Evolutionary conservation across 1,284 basidiomycete genomes (phyloP), one percentile per base, ranked within the genome.

Genomic region (Boletellus deceptivus): DNA sequence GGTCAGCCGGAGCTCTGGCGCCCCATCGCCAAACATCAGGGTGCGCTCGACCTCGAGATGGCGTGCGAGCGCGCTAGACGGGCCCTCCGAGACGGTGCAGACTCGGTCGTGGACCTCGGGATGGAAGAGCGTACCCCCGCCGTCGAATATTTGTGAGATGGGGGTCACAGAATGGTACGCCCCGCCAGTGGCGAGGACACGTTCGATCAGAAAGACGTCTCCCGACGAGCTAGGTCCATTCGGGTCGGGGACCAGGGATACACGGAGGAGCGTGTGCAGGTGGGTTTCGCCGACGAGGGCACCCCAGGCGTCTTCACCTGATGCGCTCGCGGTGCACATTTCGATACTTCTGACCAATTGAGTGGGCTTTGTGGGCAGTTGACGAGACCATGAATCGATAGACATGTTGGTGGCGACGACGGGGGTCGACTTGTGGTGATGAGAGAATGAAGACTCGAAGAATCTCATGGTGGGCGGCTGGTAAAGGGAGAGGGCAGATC

Each of bases 341-440:
- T 60, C 58, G 6, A 60, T 25, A 27, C 39, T 60, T 6, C 20
- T 17, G 6, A 57, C 43, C 4, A 47, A 29, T 14, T 40, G 55
- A 13, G 41, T 20, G 2, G 55, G 24, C 13, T 55, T 11, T 16
- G 11, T 10, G 17, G 13, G 14, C 3, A 50, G 10, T 8, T 27
- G 34, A 9, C 20, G 10, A 25, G 14, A 53, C 46, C 55, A 55
- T 13, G 31, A 16, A 20, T 51, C 34, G 0, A 59, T 8, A 2
- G 46, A 14, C 37, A 35, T 34, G 14, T 55, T 58, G 9, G 20
- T 27, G 1, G 43, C 43, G 2, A 48, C 17, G 18, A 40, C 39
- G 1, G 46, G 57, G 3, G 37, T 24, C 3, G 36, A 24, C 8
- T 61, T 49, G 22, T 6, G 46, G 20, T 43, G n/a, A 7, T 18